phyloP scores from a whole-genome alignment of 108 stramenopile genomes.

The Craspedostauros australis region DNA sequence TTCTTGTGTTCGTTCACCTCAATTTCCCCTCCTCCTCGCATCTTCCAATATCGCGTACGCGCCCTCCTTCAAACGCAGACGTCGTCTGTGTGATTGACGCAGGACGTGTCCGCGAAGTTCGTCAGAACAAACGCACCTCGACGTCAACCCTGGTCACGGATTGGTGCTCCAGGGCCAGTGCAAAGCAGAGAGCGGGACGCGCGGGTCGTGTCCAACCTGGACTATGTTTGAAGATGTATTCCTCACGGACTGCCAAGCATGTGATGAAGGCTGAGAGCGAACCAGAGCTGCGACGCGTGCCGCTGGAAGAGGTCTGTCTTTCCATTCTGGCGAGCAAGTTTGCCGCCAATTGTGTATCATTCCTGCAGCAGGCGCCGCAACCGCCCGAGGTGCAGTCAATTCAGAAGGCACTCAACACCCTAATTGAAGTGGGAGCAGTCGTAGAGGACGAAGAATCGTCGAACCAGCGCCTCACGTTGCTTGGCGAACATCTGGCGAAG shows the following conservation, averaged over 20 bases:
- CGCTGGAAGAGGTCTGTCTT: conserved; percentile 83
- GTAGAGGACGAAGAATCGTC: not conserved
- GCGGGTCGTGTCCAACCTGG: conserved; percentile 93
- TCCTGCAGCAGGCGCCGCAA: conserved; percentile 87
- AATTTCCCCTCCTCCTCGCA: too few species aligned
- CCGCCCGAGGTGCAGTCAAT: conserved; percentile 78
- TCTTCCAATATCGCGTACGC: too few species aligned
- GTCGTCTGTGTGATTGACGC: conserved; percentile 79
- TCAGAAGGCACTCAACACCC: conserved; percentile 43
- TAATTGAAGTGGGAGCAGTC: conserved; percentile 79
- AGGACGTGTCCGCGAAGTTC: conserved; percentile 76
- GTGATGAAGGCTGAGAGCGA: conserved; percentile 55
- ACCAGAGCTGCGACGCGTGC: conserved; percentile 89
- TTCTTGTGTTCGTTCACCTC: too few species aligned
- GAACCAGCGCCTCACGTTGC: conserved; percentile 70
- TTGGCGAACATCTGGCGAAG: conserved; percentile 83
- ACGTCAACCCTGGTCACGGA: conserved; percentile 63
- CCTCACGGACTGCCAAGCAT: conserved; percentile 46
- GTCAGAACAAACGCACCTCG: conserved; percentile 52
- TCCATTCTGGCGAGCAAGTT: conserved; percentile 57
- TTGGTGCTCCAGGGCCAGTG: conserved; percentile 87
- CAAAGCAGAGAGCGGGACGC: conserved; percentile 88
- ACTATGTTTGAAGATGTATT: conserved; percentile 81
- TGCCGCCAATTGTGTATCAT: conserved; percentile 48
- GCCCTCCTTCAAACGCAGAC: too few species aligned